A percentile compares a stretch with the other conserved stretches of the same genome.
phyloP scores from a whole-genome alignment of 2,329 filamentous ascomycete genomes.

The Aureobasidium leucospermi region DNA sequence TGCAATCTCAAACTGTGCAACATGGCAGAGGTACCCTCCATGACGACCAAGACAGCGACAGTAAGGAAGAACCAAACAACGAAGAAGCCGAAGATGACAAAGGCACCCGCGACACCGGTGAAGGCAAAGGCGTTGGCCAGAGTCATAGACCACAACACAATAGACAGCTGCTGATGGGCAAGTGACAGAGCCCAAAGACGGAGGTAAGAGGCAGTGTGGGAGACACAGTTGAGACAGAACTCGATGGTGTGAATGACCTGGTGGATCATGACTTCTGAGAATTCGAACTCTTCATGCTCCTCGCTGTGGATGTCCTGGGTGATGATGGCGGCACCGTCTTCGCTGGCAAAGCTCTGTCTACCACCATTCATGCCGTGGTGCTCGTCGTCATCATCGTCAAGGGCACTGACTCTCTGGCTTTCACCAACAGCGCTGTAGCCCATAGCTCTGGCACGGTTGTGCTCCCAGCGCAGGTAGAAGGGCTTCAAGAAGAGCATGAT shows the following conservation, averaged over 20 bases:
- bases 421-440: slow-evolving; percentile 94
- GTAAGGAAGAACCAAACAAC: slow-evolving; percentile 85
- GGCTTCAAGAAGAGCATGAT: slow-evolving; percentile 91
- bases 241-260: slow-evolving; percentile 98
- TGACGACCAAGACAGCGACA: slow-evolving; percentile 74
- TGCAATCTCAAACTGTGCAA: slow-evolving; percentile 84
- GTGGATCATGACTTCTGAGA: slow-evolving; percentile 96
- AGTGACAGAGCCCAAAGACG: slow-evolving; percentile 97
- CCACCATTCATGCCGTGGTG: slow-evolving; percentile 45
- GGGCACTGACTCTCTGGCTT: slow-evolving; percentile 75
- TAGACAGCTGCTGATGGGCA: slow-evolving; percentile 93
- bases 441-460: slow-evolving; percentile 78
- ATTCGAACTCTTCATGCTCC: slow-evolving; percentile 95
- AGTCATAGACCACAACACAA: slow-evolving; percentile 96
- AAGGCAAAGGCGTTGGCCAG: slow-evolving; percentile 66
- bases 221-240: slow-evolving; percentile 98
- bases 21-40: slow-evolving; percentile 97
- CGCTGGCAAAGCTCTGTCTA: slow-evolving; percentile 58
- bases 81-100: slow-evolving; percentile 77
- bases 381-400: slow-evolving; percentile 76
- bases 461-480: slow-evolving; percentile 86
- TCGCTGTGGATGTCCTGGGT: slow-evolving; percentile 74
- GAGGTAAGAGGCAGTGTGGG: slow-evolving; percentile 95
- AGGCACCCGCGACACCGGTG: slow-evolving; percentile 60
- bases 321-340: slow-evolving; percentile 82